Evolutionary conservation across 345 rosid genomes (phyloP).

Genomic region (Lumnitzera littorea): DNA sequence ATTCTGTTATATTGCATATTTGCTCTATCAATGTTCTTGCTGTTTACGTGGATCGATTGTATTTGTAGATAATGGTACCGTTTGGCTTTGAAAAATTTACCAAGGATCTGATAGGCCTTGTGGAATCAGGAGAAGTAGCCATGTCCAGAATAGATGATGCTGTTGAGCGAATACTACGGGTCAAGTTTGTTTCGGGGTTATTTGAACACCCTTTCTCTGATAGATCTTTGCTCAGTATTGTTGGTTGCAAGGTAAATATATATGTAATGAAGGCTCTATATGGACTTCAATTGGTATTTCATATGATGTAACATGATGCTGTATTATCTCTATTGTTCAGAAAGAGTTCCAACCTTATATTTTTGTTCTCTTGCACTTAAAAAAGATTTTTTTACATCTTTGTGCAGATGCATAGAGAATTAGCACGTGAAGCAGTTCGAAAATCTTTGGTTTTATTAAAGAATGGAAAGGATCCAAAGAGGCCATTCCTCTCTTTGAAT

Average conservation of each 20-base stretch:
- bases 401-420: constrained; percentile 61
- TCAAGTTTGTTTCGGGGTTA: constrained; percentile 77
- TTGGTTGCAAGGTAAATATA: constrained; percentile 71
- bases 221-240: constrained; percentile 49
- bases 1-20: neutral
- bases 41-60: neutral
- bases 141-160: constrained; percentile 67
- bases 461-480: constrained; percentile 53
- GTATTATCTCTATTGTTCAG: no score
- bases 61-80: constrained; percentile 77
- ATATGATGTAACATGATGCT: no score
- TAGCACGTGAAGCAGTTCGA: constrained; percentile 79
- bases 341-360: neutral
- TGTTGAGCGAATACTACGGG: constrained; percentile 79
- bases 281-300: neutral
- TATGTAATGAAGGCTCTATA: neutral
- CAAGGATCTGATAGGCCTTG: constrained; percentile 42
- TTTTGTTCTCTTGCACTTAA: neutral
- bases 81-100: constrained; percentile 42
- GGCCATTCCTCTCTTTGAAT: constrained; percentile 63
- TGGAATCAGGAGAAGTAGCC: constrained; percentile 65
- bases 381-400: constrained; percentile 3
- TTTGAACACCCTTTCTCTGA: constrained; percentile 71
- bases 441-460: constrained; percentile 81
- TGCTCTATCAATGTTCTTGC: neutral